Conservation (phyloP, 306 rosid species). For the Quercus ilex region DNA sequence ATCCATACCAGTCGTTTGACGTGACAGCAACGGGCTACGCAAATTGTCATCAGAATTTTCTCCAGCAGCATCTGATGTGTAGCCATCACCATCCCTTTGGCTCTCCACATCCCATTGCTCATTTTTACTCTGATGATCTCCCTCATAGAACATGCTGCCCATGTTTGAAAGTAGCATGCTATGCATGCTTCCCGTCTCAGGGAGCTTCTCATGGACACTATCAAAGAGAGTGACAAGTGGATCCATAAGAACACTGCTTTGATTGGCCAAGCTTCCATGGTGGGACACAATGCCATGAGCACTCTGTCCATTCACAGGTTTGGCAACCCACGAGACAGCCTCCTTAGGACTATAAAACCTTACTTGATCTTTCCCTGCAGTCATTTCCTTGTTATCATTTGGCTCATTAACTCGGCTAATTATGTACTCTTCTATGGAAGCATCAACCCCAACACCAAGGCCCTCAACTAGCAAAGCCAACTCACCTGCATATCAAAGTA, state of each 20-base stretch:
- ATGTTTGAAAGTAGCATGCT: slow-evolving; percentile 88
- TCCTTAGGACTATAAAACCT: slow-evolving; percentile 71
- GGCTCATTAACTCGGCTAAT: slow-evolving; percentile 68
- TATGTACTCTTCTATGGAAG: slow-evolving; percentile 78
- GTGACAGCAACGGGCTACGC: slow-evolving; percentile 79
- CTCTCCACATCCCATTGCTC: slow-evolving; percentile 97
- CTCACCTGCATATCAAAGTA: slow-evolving; percentile 62
- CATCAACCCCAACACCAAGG: slow-evolving; percentile 78
- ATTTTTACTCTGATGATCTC: slow-evolving; percentile 69
- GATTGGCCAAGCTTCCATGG: slow-evolving; percentile 73
- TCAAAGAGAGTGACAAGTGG: slow-evolving; percentile 91
- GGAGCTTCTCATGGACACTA: slow-evolving; percentile 81
- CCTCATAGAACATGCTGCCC: slow-evolving; percentile 93
- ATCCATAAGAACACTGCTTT: slow-evolving; percentile 52
- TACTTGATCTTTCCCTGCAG: slow-evolving; percentile 52
- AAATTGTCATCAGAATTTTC: slow-evolving; percentile 76
- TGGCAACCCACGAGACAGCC: slow-evolving; percentile 89
- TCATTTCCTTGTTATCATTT: slow-evolving; percentile 50
- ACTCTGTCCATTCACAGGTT: slow-evolving; percentile 71
- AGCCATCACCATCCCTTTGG: slow-evolving; percentile 77
- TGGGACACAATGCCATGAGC: slow-evolving; percentile 56
- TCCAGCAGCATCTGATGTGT: slow-evolving; percentile 58
- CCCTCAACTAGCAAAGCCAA: slow-evolving; percentile 98
- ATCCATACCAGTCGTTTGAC: slow-evolving; percentile 81
- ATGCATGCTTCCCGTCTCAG: slow-evolving; percentile 80